These are phyloP conservation scores for Sicyos baderoa DNA, from an alignment of 306 rosid genomes.

Conservation along the genomic window DNA sequence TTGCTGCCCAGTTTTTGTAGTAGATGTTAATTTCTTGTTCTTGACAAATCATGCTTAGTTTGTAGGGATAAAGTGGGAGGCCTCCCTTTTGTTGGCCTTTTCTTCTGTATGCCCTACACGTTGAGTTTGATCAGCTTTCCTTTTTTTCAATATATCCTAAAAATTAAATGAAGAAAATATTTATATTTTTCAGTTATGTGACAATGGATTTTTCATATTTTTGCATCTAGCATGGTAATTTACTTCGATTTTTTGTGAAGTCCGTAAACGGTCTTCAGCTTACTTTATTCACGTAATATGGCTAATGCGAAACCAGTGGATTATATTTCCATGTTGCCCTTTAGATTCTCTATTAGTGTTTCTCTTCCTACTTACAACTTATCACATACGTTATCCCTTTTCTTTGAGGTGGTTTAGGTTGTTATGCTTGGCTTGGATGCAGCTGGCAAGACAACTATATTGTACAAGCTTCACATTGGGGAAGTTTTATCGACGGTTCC, in stretches of 20 bases:
- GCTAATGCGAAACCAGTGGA: background rate
- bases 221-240: background rate
- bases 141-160: background rate
- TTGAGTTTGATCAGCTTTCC: background rate
- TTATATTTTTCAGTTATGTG: background rate
- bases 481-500: conserved; percentile 90
- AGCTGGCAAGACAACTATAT: conserved; percentile 86
- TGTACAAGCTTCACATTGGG: conserved; percentile 85
- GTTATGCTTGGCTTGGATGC: conserved; percentile 97
- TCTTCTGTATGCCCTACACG: background rate
- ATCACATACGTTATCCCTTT: background rate
- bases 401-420: conserved; percentile 45
- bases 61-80: background rate
- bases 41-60: background rate
- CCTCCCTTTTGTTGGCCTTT: no score
- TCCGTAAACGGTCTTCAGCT: background rate
- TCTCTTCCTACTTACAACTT: background rate
- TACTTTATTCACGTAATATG: background rate
- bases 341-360: background rate
- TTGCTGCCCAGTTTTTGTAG: background rate
- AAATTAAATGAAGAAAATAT: background rate
- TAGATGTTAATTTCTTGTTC: background rate
- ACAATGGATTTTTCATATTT: background rate
- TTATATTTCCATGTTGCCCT: background rate
- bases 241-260: background rate